phyloP scores from a whole-genome alignment of 75 land plant species.

The Cryptomeria japonica region DNA sequence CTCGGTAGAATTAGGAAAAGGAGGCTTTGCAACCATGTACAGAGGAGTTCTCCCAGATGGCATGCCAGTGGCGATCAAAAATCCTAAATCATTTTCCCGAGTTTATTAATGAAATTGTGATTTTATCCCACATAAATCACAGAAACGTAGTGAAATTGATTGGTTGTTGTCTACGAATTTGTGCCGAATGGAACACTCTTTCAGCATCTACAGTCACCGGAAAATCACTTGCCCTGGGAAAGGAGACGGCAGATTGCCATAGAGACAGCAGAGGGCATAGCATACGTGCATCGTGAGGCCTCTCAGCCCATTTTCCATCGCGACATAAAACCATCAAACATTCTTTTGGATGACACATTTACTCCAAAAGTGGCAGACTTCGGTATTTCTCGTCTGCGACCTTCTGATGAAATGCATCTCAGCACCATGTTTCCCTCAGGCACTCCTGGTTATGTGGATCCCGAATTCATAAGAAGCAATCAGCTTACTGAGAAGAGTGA shows the following conservation, averaged over 20 bases:
- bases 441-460: conserved; percentile 22
- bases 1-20: too few species aligned
- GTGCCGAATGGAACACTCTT: conserved; percentile 28
- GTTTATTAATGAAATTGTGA: conserved; percentile 24
- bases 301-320: conserved; percentile 23
- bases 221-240: conserved; percentile 3
- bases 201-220: conserved; percentile 19
- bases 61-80: too few species aligned
- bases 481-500: conserved; percentile 25
- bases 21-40: too few species aligned
- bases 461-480: conserved; percentile 12
- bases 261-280: conserved; percentile 12
- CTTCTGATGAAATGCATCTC: neutral
- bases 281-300: conserved; percentile 10
- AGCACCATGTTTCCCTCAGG: conserved; percentile 13
- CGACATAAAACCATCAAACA: conserved; percentile 26
- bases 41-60: too few species aligned
- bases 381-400: conserved; percentile 12
- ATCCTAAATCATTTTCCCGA: neutral
- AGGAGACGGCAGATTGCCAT: conserved; percentile 11
- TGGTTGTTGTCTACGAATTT: conserved; percentile 24
- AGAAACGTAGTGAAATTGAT: conserved; percentile 16
- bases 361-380: conserved; percentile 24
- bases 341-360: conserved; percentile 23
- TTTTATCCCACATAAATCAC: conserved; percentile 23